These are phyloP conservation scores for Phytophthora aleatoria DNA, from an alignment of 352 stramenopile species.

Conservation along the genomic window DNA sequence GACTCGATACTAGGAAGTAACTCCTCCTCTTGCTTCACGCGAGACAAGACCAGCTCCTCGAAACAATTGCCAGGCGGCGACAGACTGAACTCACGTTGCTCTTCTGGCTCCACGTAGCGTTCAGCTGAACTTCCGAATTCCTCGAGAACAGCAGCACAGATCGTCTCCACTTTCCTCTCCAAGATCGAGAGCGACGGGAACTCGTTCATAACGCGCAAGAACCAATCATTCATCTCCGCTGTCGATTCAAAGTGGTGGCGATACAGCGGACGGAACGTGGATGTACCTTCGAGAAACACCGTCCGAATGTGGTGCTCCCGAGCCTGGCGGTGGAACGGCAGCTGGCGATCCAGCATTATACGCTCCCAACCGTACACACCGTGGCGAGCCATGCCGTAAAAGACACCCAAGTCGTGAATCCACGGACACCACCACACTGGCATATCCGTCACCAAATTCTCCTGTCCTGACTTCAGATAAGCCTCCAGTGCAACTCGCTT, in stretches of 20 bases:
- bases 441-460: conserved; percentile 72
- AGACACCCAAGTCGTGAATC: conserved; percentile 81
- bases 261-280: conserved; percentile 61
- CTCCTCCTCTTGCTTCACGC: conserved; percentile 45
- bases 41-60: conserved; percentile 47
- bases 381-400: conserved; percentile 82
- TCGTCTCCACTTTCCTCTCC: conserved; percentile 75
- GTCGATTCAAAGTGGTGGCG: conserved; percentile 63
- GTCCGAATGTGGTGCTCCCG: conserved; percentile 71
- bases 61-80: conserved; percentile 63
- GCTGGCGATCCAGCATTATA: conserved; percentile 70
- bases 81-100: conserved; percentile 70
- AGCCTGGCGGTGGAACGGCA: conserved; percentile 77
- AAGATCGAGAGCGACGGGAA: conserved; percentile 76
- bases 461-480: conserved; percentile 63
- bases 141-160: conserved; percentile 50
- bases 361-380: conserved; percentile 74
- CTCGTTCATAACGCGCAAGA: conserved; percentile 67
- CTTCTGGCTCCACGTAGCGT: conserved; percentile 58
- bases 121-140: conserved; percentile 12
- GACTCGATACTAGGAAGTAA: conserved; percentile 32
- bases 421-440: conserved; percentile 91
- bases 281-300: conserved; percentile 72
- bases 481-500: conserved; percentile 43
- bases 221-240: conserved; percentile 55